Conservation (phyloP, 2,329 filamentous ascomycete species). For the Colletotrichum siamense region DNA sequence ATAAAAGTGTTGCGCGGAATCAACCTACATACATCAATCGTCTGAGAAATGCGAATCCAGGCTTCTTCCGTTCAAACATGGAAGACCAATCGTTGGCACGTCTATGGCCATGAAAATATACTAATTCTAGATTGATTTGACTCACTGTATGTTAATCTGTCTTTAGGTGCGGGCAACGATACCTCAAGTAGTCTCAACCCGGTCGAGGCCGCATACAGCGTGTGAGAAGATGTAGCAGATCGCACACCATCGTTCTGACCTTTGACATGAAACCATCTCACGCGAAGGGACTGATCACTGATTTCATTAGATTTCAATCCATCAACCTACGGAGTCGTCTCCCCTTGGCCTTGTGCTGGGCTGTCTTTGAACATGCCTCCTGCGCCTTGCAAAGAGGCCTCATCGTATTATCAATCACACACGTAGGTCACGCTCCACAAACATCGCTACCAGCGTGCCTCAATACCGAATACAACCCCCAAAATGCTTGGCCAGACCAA, state of each 20-base stretch:
- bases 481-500: not conserved
- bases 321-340: not conserved
- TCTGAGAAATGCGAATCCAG: not conserved
- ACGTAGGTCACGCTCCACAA: not conserved
- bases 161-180: not conserved
- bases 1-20: not conserved
- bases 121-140: too few species aligned
- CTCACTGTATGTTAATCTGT: too few species aligned
- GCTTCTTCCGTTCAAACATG: not conserved
- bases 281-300: not conserved
- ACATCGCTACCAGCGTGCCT: not conserved
- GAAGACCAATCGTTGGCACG: not conserved
- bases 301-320: fast-evolving
- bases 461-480: not conserved
- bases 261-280: not conserved
- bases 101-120: too few species aligned
- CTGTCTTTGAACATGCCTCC: not conserved
- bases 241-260: not conserved
- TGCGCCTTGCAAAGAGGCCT: not conserved
- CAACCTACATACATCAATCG: not conserved
- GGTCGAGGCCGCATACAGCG: not conserved
- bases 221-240: not conserved
- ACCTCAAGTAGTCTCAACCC: not conserved
- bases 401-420: not conserved
- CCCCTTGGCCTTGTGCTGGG: fast-evolving